Conservation (phyloP, 1,284 basidiomycete species). For the Cutaneotrichosporon sp. region DNA sequence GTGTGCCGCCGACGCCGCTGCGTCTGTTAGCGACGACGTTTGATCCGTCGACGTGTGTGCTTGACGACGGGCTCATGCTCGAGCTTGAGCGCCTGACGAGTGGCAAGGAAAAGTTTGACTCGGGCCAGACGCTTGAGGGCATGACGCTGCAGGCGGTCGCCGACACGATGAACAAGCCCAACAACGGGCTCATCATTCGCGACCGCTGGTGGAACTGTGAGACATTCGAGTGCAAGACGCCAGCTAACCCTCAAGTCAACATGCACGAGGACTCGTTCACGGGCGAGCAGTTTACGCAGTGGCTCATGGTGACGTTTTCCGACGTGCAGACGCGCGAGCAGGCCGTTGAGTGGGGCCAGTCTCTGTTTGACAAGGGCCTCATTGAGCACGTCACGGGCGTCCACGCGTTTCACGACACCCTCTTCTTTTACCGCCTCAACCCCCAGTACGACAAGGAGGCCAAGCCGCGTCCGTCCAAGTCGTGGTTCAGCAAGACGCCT, state of each 20-base stretch:
- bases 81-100: slow-evolving; percentile 65
- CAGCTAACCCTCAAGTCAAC: slow-evolving; percentile 7
- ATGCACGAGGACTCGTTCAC: slow-evolving; percentile 64
- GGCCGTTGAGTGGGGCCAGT: slow-evolving; percentile 70
- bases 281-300: slow-evolving; percentile 77
- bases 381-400: slow-evolving; percentile 70
- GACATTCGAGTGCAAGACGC: slow-evolving; percentile 2
- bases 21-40: slow-evolving; percentile 74
- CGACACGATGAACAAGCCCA: slow-evolving; percentile 43
- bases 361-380: slow-evolving; percentile 68
- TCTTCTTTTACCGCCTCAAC: slow-evolving; percentile 77
- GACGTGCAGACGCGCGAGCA: slow-evolving; percentile 74
- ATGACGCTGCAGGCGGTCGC: slow-evolving; percentile 38
- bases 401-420: slow-evolving; percentile 72
- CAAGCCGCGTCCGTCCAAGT: slow-evolving; percentile 25
- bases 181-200: slow-evolving; percentile 42
- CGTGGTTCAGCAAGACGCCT: slow-evolving; percentile 32
- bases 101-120: slow-evolving; percentile 32
- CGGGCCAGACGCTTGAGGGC: slow-evolving; percentile 33
- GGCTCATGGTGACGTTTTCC: slow-evolving; percentile 77
- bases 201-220: slow-evolving; percentile 45
- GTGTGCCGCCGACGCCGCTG: slow-evolving; percentile 56
- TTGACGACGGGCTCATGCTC: slow-evolving; percentile 68
- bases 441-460: slow-evolving; percentile 56
- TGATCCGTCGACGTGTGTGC: slow-evolving; percentile 67